phyloP scores from a whole-genome alignment of 768 basidiomycete species.

The Porpolomopsis calyptriformis region DNA sequence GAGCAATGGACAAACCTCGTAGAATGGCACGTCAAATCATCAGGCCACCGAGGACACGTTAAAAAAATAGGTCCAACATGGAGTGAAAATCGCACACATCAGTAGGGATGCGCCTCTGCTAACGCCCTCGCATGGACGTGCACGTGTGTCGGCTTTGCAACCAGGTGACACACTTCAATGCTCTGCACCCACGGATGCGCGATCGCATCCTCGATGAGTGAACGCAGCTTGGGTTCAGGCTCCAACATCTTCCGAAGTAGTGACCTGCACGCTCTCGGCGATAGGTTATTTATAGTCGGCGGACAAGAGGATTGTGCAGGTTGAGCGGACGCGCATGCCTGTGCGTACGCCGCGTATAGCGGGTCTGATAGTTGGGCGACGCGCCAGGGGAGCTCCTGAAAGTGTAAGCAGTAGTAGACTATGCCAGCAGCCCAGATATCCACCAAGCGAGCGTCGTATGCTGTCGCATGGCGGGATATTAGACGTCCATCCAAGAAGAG shows the following conservation, averaged over 20 bases:
- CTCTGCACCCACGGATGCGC: conserved; percentile 66
- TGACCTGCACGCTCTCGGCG: conserved; percentile 72
- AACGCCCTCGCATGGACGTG: conserved; percentile 59
- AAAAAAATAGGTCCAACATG: neutral
- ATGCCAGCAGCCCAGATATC: conserved; percentile 97
- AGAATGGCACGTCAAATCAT: no score
- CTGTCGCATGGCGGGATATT: conserved; percentile 35
- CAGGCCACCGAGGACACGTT: no score
- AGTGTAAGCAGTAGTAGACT: conserved; percentile 97
- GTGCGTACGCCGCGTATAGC: conserved; percentile 69
- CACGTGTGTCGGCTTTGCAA: conserved; percentile 53
- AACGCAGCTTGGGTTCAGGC: conserved; percentile 74
- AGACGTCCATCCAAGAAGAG: conserved; percentile 27
- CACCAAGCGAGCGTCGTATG: conserved; percentile 93
- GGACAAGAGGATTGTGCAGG: conserved; percentile 37
- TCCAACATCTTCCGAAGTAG: conserved; percentile 92
- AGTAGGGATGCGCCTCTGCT: conserved; percentile 36
- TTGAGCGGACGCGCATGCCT: conserved; percentile 41
- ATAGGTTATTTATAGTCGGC: conserved; percentile 79
- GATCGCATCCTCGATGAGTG: conserved; percentile 71
- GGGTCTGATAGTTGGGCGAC: conserved; percentile 77
- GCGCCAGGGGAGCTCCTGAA: conserved; percentile 97
- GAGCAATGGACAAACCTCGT: neutral
- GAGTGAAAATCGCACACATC: neutral
- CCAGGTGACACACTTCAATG: conserved; percentile 75